Conservation (phyloP, 306 rosid genomes). For the Malus orientalis region DNA sequence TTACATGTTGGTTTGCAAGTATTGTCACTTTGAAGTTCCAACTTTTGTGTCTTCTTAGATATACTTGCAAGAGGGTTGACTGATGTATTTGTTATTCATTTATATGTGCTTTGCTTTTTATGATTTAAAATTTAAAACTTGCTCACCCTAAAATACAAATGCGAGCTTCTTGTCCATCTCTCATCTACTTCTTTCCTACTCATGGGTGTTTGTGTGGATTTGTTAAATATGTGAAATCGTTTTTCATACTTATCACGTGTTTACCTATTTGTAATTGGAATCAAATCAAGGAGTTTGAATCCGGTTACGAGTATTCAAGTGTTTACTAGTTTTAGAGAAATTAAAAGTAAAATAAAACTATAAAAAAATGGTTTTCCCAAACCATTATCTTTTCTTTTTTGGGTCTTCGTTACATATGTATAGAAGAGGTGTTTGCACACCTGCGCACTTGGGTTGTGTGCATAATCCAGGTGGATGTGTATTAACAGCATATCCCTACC, state of each 20-base stretch:
- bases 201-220: neutral
- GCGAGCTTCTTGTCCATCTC: neutral
- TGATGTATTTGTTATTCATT: neutral
- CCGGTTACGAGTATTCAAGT: too few species aligned
- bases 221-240: neutral
- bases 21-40: conserved; percentile 11
- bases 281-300: too few species aligned
- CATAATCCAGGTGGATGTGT: too few species aligned
- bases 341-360: too few species aligned
- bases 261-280: too few species aligned
- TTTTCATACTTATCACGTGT: too few species aligned
- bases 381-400: neutral
- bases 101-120: neutral
- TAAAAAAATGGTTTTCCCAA: neutral
- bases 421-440: neutral
- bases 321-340: too few species aligned
- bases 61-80: conserved; percentile 1
- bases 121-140: neutral
- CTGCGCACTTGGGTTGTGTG: too few species aligned
- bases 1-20: conserved; percentile 11
- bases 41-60: neutral
- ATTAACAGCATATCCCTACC: too few species aligned
- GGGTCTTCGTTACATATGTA: neutral
- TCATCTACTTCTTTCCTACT: neutral
- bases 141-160: too few species aligned